These are phyloP conservation scores for Spizellomyces sp. DNA, from an alignment of 192 early-diverging fungal species.

Conservation along the genomic window DNA sequence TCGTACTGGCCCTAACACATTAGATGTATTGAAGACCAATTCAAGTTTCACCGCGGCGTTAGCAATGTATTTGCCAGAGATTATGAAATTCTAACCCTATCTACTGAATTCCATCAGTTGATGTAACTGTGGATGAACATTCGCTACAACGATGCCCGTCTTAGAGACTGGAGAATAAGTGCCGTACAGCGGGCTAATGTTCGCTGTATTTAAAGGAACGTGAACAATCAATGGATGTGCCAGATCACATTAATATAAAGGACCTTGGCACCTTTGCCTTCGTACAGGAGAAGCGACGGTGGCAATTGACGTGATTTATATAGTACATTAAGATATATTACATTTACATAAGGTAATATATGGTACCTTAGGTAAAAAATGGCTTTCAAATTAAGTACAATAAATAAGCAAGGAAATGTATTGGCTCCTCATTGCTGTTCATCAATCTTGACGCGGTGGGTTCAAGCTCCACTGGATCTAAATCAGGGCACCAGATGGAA, in stretches of 20 bases:
- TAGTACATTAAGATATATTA: no score
- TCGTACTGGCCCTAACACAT: background rate
- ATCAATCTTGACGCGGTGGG: no score
- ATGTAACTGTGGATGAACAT: background rate
- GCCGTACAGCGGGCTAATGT: background rate
- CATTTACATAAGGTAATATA: no score
- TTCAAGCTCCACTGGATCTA: no score
- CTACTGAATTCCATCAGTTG: background rate
- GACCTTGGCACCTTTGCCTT: background rate
- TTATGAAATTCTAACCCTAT: background rate
- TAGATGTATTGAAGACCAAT: background rate
- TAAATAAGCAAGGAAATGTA: no score
- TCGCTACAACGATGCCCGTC: background rate
- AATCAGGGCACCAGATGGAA: no score
- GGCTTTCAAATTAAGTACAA: no score
- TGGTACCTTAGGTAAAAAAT: no score
- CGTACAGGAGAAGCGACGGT: background rate
- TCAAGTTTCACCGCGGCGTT: background rate
- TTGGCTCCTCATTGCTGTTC: no score
- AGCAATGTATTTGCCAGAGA: background rate
- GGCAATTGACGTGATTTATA: background rate
- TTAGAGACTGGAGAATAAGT: background rate
- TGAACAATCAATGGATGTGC: background rate
- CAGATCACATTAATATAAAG: background rate
- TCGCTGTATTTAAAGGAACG: background rate